Conservation (phyloP, 768 basidiomycete species). For the Psilocybe sp. region DNA sequence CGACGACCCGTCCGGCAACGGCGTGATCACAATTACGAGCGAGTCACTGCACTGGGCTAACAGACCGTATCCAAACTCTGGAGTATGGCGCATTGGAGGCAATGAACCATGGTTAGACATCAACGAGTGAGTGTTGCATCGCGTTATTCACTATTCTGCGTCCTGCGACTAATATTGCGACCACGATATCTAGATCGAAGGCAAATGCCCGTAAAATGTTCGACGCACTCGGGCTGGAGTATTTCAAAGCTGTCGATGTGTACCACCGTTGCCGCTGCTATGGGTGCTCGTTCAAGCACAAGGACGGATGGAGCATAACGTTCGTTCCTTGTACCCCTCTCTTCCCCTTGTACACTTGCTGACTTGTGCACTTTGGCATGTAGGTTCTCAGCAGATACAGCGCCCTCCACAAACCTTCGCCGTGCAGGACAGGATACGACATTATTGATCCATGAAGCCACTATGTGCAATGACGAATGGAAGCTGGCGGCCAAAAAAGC, state of each 20-base stretch:
- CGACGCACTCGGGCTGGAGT: constrained; percentile 50
- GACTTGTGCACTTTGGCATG: not conserved
- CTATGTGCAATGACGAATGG: constrained; percentile 82
- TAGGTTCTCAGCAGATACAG: constrained; percentile 92
- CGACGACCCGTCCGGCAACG: constrained; percentile 39
- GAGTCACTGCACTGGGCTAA: constrained; percentile 52
- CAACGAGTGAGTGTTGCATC: constrained; percentile 24
- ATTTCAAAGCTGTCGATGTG: constrained; percentile 69
- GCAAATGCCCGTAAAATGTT: constrained; percentile 44
- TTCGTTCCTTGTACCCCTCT: constrained; percentile 48
- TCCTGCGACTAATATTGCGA: not conserved
- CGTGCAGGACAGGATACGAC: constrained; percentile 65
- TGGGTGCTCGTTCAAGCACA: constrained; percentile 66
- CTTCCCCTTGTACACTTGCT: constrained; percentile 19
- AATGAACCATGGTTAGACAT: constrained; percentile 45
- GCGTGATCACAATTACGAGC: constrained; percentile 53
- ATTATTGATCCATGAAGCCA: constrained; percentile 91
- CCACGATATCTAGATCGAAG: constrained; percentile 34
- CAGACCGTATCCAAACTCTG: constrained; percentile 31
- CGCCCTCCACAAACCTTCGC: constrained; percentile 68
- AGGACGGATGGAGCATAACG: constrained; percentile 77
- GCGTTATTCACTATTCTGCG: not conserved
- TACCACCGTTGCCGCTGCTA: constrained; percentile 70
- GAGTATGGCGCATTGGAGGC: constrained; percentile 42
- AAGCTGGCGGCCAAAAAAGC: constrained; percentile 73